Percentiles rank a stretch among this genome's conserved stretches.
phyloP scores from a whole-genome alignment of 495 filamentous ascomycete genomes.

The Hyphodiscus hymeniophilus region DNA sequence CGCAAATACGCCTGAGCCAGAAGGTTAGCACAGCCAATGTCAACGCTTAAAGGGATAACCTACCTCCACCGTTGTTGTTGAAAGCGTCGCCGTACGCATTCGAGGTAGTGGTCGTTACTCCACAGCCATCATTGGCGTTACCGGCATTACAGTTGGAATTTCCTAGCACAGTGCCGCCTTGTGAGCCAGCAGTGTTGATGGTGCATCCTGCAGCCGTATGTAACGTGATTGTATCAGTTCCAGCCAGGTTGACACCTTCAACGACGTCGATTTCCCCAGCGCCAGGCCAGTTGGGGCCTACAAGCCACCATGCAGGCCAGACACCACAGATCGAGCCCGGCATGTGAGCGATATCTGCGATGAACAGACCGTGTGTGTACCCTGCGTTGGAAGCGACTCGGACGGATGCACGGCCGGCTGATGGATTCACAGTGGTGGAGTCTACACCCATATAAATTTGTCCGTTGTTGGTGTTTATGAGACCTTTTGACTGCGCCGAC shows the following conservation, averaged over 20 bases:
- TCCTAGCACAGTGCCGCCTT: constrained; percentile 39
- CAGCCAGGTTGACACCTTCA: constrained; percentile 69
- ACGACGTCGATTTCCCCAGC: constrained; percentile 88
- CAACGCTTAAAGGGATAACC: too few relatives aligned
- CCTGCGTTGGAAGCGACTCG: constrained; percentile 60
- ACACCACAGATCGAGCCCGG: constrained; percentile 50
- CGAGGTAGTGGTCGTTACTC: constrained; percentile 31
- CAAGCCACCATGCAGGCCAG: constrained; percentile 32
- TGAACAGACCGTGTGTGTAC: constrained; percentile 62
- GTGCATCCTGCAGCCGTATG: constrained; percentile 61
- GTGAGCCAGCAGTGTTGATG: constrained; percentile 34
- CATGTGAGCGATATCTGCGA: constrained; percentile 72
- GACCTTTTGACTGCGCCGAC: constrained; percentile 33
- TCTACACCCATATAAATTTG: constrained; percentile 50
- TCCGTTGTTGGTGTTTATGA: constrained; percentile 39
- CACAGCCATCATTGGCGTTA: constrained; percentile 46
- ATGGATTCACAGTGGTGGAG: constrained; percentile 23
- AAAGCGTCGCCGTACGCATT: constrained; percentile 60
- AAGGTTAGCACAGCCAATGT: too few relatives aligned
- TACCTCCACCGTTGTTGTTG: constrained; percentile 65
- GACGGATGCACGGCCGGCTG: constrained; percentile 55
- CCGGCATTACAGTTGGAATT: constrained; percentile 48
- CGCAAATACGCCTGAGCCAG: constrained; percentile 54
- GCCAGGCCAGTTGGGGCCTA: constrained; percentile 64
- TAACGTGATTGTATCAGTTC: constrained; percentile 61